Evolutionary conservation across 495 filamentous ascomycete species (phyloP).

Genomic region (Chaetomium cochliodes): DNA sequence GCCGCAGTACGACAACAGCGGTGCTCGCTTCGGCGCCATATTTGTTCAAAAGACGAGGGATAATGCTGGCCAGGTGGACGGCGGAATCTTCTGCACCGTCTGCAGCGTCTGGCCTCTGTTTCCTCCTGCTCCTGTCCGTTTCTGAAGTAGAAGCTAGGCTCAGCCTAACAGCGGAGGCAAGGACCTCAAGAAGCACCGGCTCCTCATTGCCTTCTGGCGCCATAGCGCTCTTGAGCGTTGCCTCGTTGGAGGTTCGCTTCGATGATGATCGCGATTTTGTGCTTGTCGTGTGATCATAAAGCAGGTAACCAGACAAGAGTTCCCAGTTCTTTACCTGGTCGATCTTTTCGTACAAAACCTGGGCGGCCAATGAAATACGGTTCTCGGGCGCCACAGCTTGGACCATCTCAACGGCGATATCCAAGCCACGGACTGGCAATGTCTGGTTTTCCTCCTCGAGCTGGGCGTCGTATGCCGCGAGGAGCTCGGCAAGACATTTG

Average conservation of each 20-base stretch:
- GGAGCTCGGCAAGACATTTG: slow-evolving; percentile 81
- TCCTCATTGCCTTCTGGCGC: slow-evolving; percentile 78
- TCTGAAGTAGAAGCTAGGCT: slow-evolving; percentile 60
- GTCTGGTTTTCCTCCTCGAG: slow-evolving; percentile 46
- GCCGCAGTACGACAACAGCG: slow-evolving; percentile 75
- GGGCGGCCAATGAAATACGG: slow-evolving; percentile 78
- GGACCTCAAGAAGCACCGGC: slow-evolving; percentile 77
- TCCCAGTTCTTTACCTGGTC: slow-evolving; percentile 83
- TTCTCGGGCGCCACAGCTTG: slow-evolving; percentile 65
- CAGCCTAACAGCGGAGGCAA: slow-evolving; percentile 73
- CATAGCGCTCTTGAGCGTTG: slow-evolving; percentile 61
- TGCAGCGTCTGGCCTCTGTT: slow-evolving; percentile 54
- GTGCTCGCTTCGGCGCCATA: slow-evolving; percentile 86
- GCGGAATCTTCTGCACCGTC: slow-evolving; percentile 73
- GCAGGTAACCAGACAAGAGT: slow-evolving; percentile 78
- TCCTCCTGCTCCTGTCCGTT: slow-evolving; percentile 62
- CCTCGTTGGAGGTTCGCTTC: slow-evolving; percentile 48
- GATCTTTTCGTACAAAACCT: slow-evolving; percentile 79
- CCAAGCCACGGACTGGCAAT: slow-evolving; percentile 42
- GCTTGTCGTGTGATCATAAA: slow-evolving; percentile 81
- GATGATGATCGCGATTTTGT: slow-evolving; percentile 42
- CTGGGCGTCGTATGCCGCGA: slow-evolving; percentile 71
- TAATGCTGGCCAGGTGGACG: slow-evolving; percentile 67
- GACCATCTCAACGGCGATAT: slow-evolving; percentile 49
- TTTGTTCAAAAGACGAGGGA: slow-evolving; percentile 85